Evolutionary conservation across 2,329 filamentous ascomycete genomes (phyloP).

Genomic region (Scedosporium minutisporum): DNA sequence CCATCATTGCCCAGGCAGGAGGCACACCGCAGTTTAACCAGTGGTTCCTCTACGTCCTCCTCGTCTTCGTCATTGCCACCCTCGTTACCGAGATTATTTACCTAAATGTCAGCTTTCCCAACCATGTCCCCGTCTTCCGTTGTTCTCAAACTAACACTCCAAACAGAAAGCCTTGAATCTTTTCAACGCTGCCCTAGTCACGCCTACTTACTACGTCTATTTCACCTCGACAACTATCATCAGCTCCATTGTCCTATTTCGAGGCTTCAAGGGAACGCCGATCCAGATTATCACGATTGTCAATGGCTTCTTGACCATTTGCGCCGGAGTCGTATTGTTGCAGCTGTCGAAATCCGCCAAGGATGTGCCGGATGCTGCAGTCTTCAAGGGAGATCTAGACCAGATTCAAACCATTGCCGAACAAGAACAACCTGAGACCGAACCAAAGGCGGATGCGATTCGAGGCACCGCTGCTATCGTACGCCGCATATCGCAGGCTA

Average conservation of each 20-base stretch:
- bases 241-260: conserved; percentile 84
- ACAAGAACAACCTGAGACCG: conserved; percentile 89
- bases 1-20: conserved; percentile 75
- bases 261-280: conserved; percentile 81
- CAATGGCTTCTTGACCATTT: conserved; percentile 89
- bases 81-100: conserved; percentile 90
- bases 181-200: conserved; percentile 94
- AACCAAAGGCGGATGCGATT: conserved; percentile 93
- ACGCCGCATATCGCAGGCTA: conserved; percentile 64
- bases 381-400: conserved; percentile 87
- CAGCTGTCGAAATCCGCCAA: conserved; percentile 98
- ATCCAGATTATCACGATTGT: conserved; percentile 79
- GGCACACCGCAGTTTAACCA: conserved; percentile 88
- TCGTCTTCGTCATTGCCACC: conserved; percentile 85
- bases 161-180: conserved; percentile 94
- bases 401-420: conserved; percentile 93
- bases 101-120: conserved; percentile 66
- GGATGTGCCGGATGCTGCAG: conserved; percentile 85
- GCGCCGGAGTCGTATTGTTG: conserved; percentile 79
- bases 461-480: conserved; percentile 84
- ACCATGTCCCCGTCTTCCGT: not conserved
- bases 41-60: conserved; percentile 89
- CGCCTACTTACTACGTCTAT: conserved; percentile 96
- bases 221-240: conserved; percentile 95
- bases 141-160: not conserved